Conservation (phyloP, 495 filamentous ascomycete genomes). For the Penicillium desertorum region DNA sequence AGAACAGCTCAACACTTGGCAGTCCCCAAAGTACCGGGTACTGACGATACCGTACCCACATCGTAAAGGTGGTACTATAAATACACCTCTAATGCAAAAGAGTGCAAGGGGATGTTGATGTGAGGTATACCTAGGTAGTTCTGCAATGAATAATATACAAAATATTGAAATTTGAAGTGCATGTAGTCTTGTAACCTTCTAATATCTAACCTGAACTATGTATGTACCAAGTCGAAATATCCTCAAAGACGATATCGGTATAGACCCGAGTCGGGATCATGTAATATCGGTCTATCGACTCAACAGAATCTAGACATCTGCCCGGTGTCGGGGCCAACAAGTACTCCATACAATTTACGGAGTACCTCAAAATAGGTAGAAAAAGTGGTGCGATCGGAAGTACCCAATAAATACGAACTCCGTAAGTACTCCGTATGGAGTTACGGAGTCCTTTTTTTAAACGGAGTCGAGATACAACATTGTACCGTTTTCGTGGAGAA, state of each 20-base stretch:
- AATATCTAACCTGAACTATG: too few relatives aligned
- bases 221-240: too few relatives aligned
- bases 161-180: neutral
- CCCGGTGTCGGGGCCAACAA: neutral
- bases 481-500: too few relatives aligned
- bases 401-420: conserved; percentile 1
- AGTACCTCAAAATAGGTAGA: neutral
- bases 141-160: neutral
- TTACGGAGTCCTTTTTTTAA: too few relatives aligned
- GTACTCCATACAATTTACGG: neutral
- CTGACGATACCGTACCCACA: conserved; percentile 19
- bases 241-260: too few relatives aligned
- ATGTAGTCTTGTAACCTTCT: too few relatives aligned
- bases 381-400: neutral
- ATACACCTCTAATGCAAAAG: neutral
- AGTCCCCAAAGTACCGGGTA: conserved; percentile 34
- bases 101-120: neutral
- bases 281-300: too few relatives aligned
- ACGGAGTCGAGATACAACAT: too few relatives aligned
- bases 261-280: too few relatives aligned
- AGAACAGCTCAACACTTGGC: conserved; percentile 28
- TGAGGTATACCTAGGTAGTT: too few relatives aligned
- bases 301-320: too few relatives aligned
- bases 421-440: neutral
- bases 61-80: too few relatives aligned